Evolutionary conservation across 225 moss, liverwort and hornwort species (phyloP), one percentile per base, ranked within the genome.

Genomic region (Straminergon stramineum): DNA sequence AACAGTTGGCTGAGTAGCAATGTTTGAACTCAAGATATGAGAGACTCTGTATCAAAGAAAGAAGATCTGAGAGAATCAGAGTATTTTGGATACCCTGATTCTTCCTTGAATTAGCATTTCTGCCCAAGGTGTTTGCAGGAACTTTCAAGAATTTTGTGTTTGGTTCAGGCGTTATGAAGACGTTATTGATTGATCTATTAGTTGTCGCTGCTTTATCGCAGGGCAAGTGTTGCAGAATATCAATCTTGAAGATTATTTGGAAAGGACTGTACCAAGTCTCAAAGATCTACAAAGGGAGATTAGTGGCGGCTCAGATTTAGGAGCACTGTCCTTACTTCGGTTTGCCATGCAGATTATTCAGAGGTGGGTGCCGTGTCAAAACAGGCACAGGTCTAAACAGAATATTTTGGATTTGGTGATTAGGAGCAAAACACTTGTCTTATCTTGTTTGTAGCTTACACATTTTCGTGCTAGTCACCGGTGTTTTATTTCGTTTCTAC

Each of bases 201-300:
- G 80, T 55, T 82, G 84, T 81, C 77, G 13, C 66, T 89, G 67
- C 88, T 90, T 90, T 81, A 85, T 66, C 48, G 69, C 95, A 98
- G 98, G 95, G 61, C 97, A 97, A 90, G 94, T 96, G 58, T 89
- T 98, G 87, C 96, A 97, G 89, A 93, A 93, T 82, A 92, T 98
- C 21, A 91, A 94, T 87, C 87, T 98, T 92, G 96, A 95, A 87
- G 94, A 92, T 62, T 95, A 93, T 90, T 79, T 98, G 84, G 93
- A 92, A 82, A 96, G 91, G 85, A 96, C 93, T 84, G 92, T 98
- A 74, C 95, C 95, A 68, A 95, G 96, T 88, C 81, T 98, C 69
- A 95, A 91, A 93, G 93, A 88, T 89, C 92, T 98, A 53, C 93
- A 92, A 84, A 92, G 91, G 84, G 85, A 93, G 88, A 95, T 95